Percentiles rank a stretch among this genome's conserved stretches.
Evolutionary conservation across 306 rosid species (phyloP).

Genomic region (Dalbergia cochinchinensis): DNA sequence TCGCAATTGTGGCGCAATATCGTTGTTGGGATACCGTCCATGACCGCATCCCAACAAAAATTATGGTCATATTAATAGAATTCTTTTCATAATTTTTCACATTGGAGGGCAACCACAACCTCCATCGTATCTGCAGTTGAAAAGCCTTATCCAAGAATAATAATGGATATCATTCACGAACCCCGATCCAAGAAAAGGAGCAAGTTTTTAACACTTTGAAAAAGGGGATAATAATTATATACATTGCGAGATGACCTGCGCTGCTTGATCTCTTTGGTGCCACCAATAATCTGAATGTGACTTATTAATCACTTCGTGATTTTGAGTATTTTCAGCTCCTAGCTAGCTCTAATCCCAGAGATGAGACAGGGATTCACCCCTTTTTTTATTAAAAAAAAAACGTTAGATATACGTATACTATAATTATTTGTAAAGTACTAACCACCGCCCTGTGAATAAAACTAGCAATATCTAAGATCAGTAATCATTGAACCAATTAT

Average conservation of each 20-base stretch:
- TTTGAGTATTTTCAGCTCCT: constrained; percentile 3
- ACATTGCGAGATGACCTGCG: too few relatives aligned
- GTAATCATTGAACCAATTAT: constrained; percentile 59
- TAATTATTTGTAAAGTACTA: constrained; percentile 2
- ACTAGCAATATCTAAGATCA: constrained; percentile 35
- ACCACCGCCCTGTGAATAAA: constrained; percentile 50
- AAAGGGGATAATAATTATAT: neutral
- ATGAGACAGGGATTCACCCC: constrained; percentile 16
- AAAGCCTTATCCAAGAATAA: neutral
- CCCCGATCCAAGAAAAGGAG: constrained; percentile 27
- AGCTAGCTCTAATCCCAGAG: neutral
- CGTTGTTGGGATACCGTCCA: too few relatives aligned
- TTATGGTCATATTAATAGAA: too few relatives aligned
- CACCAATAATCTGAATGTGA: neutral
- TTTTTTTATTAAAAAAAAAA: too few relatives aligned
- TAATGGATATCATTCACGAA: neutral
- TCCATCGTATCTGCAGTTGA: too few relatives aligned
- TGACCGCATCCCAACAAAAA: too few relatives aligned
- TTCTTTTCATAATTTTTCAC: too few relatives aligned
- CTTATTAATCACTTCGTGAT: neutral
- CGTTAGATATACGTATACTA: neutral
- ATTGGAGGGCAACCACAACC: too few relatives aligned
- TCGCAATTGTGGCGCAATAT: too few relatives aligned
- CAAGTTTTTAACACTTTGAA: constrained; percentile 41
- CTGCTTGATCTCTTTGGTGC: neutral